Conservation (phyloP, 2,329 filamentous ascomycete genomes). For the Stylonectria norvegica region DNA sequence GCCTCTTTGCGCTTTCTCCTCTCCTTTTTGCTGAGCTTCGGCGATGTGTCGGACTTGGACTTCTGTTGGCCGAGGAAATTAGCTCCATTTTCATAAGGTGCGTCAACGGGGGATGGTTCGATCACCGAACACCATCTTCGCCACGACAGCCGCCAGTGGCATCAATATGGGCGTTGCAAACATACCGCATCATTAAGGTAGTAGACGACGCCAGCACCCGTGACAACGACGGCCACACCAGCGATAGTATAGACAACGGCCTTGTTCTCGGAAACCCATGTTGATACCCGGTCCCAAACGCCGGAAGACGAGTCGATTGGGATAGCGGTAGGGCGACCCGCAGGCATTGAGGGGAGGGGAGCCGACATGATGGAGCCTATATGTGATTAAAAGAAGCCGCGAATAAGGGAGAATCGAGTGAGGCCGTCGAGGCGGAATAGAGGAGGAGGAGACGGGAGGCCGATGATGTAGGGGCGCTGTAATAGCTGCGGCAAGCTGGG, state of each 20-base stretch:
- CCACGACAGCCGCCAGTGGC: slow-evolving; percentile 3
- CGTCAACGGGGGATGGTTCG: slow-evolving; percentile 16
- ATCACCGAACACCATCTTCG: slow-evolving; percentile 1
- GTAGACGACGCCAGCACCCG: slow-evolving; percentile 88
- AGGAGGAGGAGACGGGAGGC: slow-evolving; percentile 21
- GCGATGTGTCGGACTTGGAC: slow-evolving; percentile 45
- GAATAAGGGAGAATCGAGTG: slow-evolving; percentile 22
- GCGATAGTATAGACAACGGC: slow-evolving; percentile 93
- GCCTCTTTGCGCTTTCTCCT: slow-evolving; percentile 82
- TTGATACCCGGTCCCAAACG: slow-evolving; percentile 84
- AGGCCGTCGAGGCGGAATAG: slow-evolving; percentile 25
- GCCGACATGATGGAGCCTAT: slow-evolving; percentile 39
- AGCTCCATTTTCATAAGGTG: slow-evolving; percentile 17
- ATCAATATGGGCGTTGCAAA: slow-evolving; percentile 9
- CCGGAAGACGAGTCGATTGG: slow-evolving; percentile 59
- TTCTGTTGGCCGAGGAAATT: slow-evolving; percentile 35
- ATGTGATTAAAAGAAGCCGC: slow-evolving; percentile 22
- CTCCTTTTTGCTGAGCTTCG: slow-evolving; percentile 86
- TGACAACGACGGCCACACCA: slow-evolving; percentile 87
- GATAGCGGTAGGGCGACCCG: slow-evolving; percentile 42
- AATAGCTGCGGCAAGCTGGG: slow-evolving; percentile 32
- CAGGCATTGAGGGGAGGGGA: slow-evolving; percentile 48
- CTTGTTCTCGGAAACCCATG: slow-evolving; percentile 95
- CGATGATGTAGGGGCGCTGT: slow-evolving; percentile 35
- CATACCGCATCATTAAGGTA: slow-evolving; percentile 66